Percentiles rank a stretch among this genome's conserved stretches.
Conservation (phyloP, 2,329 filamentous ascomycete genomes). For the Cylindrodendrum hubeiense region DNA sequence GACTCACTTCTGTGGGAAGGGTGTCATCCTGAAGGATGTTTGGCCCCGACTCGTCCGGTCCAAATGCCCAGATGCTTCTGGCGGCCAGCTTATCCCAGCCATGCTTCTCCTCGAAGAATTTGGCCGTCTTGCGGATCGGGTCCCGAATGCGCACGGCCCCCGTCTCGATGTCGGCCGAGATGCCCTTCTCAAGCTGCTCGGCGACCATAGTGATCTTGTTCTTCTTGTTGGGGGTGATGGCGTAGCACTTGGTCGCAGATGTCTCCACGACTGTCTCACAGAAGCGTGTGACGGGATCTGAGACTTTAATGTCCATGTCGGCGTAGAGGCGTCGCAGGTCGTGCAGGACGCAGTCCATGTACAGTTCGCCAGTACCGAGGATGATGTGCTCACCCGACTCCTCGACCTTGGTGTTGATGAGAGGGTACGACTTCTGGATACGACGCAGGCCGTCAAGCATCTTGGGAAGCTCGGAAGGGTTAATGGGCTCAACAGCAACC, state of each 20-base stretch:
- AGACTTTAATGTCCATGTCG: constrained; percentile 99
- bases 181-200: constrained; percentile 93
- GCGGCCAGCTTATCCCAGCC: constrained; percentile 96
- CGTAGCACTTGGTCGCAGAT: constrained; percentile 97
- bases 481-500: constrained; percentile 97
- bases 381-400: constrained; percentile 97
- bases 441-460: constrained; percentile 98
- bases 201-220: constrained; percentile 99
- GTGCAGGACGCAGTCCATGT: constrained; percentile 99
- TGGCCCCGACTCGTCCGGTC: constrained; percentile 92
- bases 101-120: constrained; percentile 97
- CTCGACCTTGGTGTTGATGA: constrained; percentile 97
- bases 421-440: constrained; percentile 97
- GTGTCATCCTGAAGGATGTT: constrained; percentile 99
- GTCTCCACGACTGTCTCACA: constrained; percentile 98
- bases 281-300: constrained; percentile 96
- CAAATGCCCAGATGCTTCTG: constrained; percentile 98
- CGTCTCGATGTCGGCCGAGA: constrained; percentile 93
- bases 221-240: constrained; percentile 98
- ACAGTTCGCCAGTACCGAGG: constrained; percentile 95
- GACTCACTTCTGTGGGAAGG: constrained; percentile 81
- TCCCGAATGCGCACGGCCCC: constrained; percentile 93
- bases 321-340: constrained; percentile 94
- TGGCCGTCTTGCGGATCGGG: constrained; percentile 91
- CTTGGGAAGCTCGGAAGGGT: constrained; percentile 96